Conservation (phyloP, 768 basidiomycete genomes). For the Phylloporus arenicola region DNA sequence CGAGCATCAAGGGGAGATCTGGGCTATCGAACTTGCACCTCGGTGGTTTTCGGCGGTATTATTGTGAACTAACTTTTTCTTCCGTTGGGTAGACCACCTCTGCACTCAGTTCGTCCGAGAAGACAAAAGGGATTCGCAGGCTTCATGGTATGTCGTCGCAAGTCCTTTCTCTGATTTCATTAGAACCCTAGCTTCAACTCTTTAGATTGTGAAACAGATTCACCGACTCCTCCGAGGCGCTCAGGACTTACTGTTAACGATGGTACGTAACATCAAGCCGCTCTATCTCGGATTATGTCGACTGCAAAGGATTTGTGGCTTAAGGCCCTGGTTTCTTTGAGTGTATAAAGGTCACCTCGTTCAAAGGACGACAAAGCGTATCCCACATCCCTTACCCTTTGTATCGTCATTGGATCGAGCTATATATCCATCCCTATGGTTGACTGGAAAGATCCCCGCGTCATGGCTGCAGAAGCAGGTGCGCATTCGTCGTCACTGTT, state of each 20-base stretch:
- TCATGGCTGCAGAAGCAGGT: slow-evolving; percentile 22
- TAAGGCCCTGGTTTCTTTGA: slow-evolving; percentile 22
- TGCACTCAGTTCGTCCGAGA: too few relatives aligned
- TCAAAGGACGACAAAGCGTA: slow-evolving; percentile 4
- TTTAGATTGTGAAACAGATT: neutral
- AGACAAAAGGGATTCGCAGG: neutral
- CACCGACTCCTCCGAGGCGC: neutral
- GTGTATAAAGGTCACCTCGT: slow-evolving; percentile 15
- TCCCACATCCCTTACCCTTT: slow-evolving; percentile 5
- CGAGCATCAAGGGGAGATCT: neutral
- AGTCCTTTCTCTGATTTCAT: neutral
- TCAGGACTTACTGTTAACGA: neutral
- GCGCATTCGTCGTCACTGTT: slow-evolving; percentile 4
- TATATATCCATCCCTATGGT: slow-evolving; percentile 14
- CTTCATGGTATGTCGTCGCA: neutral
- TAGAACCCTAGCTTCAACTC: neutral
- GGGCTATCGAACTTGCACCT: neutral
- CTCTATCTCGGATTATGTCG: slow-evolving; percentile 6
- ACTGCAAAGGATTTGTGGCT: slow-evolving; percentile 5
- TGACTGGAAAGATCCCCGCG: slow-evolving; percentile 21
- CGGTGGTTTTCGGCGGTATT: neutral
- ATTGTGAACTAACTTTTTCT: slow-evolving; percentile 1
- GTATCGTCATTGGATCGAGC: slow-evolving; percentile 6
- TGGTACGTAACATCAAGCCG: slow-evolving; percentile 17
- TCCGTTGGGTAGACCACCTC: slow-evolving; percentile 1